Evolutionary conservation across 2,329 filamentous ascomycete species (phyloP).

Genomic region (Cladosporium sp.): DNA sequence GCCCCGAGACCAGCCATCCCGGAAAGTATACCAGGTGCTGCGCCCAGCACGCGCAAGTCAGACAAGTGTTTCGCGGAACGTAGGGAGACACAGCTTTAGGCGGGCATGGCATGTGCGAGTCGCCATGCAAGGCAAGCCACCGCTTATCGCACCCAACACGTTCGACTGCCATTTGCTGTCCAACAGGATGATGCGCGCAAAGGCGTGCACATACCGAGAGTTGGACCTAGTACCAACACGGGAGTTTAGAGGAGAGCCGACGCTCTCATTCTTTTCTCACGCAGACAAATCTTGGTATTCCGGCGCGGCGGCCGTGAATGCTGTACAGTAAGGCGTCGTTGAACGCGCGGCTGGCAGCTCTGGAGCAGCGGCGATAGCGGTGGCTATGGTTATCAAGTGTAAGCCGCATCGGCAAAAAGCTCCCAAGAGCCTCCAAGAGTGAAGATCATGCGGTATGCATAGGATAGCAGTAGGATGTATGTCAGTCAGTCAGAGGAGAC

Average conservation of each 20-base stretch:
- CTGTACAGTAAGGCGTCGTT: not conserved
- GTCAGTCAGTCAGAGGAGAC: too few relatives aligned
- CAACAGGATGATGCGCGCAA: too few relatives aligned
- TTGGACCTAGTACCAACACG: not conserved
- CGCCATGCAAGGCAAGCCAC: not conserved
- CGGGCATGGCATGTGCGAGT: too few relatives aligned
- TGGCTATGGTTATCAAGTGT: too few relatives aligned
- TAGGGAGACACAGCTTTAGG: too few relatives aligned
- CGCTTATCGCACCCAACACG: not conserved
- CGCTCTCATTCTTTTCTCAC: not conserved
- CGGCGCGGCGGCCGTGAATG: constrained; percentile 8
- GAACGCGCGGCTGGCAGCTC: too few relatives aligned
- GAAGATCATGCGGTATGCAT: not conserved
- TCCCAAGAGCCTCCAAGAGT: not conserved
- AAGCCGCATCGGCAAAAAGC: too few relatives aligned
- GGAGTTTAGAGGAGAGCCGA: constrained; percentile 7
- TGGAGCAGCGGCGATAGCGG: too few relatives aligned
- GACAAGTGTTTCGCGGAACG: constrained; percentile 11
- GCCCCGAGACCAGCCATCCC: constrained; percentile 7
- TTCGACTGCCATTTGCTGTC: not conserved
- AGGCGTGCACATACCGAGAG: not conserved
- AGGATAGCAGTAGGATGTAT: not conserved
- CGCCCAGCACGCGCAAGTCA: constrained; percentile 7
- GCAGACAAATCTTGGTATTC: constrained; percentile 9
- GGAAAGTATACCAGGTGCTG: constrained; percentile 9